Percentiles rank a stretch among this genome's conserved stretches.
Conservation (phyloP, 257 asterid species). For the Petrea volubilis region DNA sequence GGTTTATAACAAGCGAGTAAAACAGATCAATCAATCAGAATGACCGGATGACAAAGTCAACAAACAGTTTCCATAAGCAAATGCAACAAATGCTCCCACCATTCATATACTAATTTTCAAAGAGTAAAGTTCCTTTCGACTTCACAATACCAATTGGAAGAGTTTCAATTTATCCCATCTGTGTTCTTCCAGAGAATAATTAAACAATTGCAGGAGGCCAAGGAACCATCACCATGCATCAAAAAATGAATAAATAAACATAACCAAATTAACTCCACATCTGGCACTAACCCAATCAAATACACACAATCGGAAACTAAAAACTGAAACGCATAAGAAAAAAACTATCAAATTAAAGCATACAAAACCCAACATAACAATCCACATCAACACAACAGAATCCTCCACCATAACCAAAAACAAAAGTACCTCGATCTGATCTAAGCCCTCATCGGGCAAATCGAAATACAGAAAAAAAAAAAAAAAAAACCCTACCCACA, state of each 20-base stretch:
- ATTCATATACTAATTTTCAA: background rate
- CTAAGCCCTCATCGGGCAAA: slow-evolving; percentile 12
- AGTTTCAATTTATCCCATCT: background rate
- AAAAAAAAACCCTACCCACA: background rate
- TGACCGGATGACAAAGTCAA: background rate
- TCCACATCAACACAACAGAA: background rate
- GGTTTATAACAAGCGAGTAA: background rate
- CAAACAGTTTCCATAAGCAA: background rate
- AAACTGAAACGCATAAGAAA: background rate
- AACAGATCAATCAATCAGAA: slow-evolving; percentile 15
- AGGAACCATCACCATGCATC: slow-evolving; percentile 5
- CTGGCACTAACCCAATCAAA: slow-evolving; percentile 8
- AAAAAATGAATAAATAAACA: background rate
- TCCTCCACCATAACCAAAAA: background rate
- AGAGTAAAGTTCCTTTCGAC: background rate
- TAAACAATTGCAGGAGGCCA: background rate
- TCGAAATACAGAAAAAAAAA: background rate
- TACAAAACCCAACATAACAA: background rate
- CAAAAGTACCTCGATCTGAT: slow-evolving; percentile 24
- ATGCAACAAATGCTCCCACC: background rate
- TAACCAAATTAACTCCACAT: slow-evolving; percentile 1
- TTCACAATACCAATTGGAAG: background rate
- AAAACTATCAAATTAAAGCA: background rate
- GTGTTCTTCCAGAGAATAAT: background rate
- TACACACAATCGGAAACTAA: background rate